A percentile compares a stretch with the other conserved stretches of the same genome.
phyloP scores from a whole-genome alignment of 768 basidiomycete genomes.

The Podaxis rugospora region DNA sequence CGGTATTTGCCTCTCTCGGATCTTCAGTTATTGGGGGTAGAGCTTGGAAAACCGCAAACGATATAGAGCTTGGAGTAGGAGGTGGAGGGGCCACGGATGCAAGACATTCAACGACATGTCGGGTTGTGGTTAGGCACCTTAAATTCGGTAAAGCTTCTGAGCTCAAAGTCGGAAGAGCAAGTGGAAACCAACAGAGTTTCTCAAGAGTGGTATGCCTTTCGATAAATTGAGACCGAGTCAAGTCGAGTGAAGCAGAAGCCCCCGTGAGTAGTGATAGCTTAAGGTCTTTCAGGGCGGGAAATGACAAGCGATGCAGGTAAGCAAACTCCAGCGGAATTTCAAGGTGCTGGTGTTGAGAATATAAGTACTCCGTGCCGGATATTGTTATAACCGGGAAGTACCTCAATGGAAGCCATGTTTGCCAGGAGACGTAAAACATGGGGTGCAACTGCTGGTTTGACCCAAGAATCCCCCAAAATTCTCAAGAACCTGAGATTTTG shows the following conservation, averaged over 20 bases:
- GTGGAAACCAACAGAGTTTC: conserved; percentile 42
- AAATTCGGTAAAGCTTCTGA: conserved; percentile 37
- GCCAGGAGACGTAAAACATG: conserved; percentile 25
- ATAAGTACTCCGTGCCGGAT: not conserved
- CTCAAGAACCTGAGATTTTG: conserved; percentile 25
- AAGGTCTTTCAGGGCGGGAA: conserved; percentile 38
- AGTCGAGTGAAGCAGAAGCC: conserved; percentile 28
- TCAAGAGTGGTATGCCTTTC: conserved; percentile 42
- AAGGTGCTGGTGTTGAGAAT: conserved; percentile 26
- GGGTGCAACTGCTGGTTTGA: conserved; percentile 24
- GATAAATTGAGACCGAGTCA: conserved; percentile 34
- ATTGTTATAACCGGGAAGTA: conserved; percentile 8
- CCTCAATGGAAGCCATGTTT: conserved; percentile 26
- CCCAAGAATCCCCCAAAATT: conserved; percentile 26
- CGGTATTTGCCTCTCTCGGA: conserved; percentile 1
- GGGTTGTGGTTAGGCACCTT: conserved; percentile 30
- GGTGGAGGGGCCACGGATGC: conserved; percentile 17
- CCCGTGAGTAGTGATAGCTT: conserved; percentile 39
- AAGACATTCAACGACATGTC: conserved; percentile 31
- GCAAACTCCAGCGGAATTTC: conserved; percentile 44
- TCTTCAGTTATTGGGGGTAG: conserved; percentile 8
- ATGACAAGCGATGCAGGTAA: conserved; percentile 28
- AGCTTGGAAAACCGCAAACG: conserved; percentile 6
- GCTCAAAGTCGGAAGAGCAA: conserved; percentile 28
- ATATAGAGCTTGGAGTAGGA: conserved; percentile 12